Evolutionary conservation across 176 grass and related monocot species (phyloP).

Genomic region (Carex myosuroides): DNA sequence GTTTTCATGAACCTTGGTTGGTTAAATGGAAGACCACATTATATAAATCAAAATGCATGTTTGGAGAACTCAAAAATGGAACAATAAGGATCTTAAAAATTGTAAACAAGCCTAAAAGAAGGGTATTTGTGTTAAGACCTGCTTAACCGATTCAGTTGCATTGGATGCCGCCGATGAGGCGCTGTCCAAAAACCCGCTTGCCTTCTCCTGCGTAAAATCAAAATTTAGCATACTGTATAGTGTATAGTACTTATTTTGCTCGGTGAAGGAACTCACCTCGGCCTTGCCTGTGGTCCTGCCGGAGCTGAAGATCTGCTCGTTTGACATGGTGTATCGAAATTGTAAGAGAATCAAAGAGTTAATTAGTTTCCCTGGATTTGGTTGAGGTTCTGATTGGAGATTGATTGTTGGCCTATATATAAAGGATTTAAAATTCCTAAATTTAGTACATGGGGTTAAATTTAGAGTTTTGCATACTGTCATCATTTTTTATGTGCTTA

Average conservation of each 20-base stretch:
- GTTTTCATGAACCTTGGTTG: too few species aligned
- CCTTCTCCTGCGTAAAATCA: constrained; percentile 15
- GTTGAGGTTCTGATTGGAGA: not conserved
- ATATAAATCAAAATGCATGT: not conserved
- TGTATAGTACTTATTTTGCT: not conserved
- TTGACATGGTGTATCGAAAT: constrained; percentile 3
- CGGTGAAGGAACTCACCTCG: not conserved
- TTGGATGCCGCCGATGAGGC: not conserved
- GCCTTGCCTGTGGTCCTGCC: constrained; percentile 6
- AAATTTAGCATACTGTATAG: not conserved
- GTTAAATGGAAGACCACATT: not conserved
- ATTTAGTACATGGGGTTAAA: not conserved
- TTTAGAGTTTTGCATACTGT: not conserved
- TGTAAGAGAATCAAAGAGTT: constrained; percentile 11
- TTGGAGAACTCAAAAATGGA: not conserved
- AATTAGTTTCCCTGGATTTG: not conserved
- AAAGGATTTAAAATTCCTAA: not conserved
- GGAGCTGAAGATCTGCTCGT: constrained; percentile 4
- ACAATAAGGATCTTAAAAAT: not conserved
- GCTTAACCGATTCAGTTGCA: constrained; percentile 1
- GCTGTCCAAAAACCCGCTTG: not conserved
- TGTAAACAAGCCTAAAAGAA: not conserved
- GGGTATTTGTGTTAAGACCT: constrained; percentile 3
- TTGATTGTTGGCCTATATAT: not conserved
- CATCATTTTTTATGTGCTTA: not conserved